Conservation (phyloP, 169 alveolate species). For the Babesia ovata region DNA sequence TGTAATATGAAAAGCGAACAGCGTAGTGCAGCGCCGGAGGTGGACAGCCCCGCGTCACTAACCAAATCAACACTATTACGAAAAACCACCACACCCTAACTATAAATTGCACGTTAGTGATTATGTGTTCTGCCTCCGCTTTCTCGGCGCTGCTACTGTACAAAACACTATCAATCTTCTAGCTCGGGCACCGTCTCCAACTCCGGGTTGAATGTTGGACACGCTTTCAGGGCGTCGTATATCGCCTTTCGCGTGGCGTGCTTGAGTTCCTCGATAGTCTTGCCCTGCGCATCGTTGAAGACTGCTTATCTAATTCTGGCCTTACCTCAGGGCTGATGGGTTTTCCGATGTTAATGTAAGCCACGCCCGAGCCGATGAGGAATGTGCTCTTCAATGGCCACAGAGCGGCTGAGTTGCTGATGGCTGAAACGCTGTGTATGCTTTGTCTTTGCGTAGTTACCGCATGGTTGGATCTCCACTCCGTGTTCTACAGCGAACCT, state of each 20-base stretch:
- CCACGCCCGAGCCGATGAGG: conserved; percentile 20
- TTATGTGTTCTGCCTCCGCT: not conserved
- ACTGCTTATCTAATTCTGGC: not conserved
- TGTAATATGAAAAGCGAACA: too few relatives aligned
- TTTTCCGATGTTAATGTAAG: conserved; percentile 48
- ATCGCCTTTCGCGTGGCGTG: conserved; percentile 36
- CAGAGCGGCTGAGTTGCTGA: conserved; percentile 40
- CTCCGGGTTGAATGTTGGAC: conserved; percentile 56
- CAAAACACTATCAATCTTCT: conserved; percentile 3
- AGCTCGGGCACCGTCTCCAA: conserved; percentile 50
- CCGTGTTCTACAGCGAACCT: conserved; percentile 84
- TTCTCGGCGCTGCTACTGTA: not conserved
- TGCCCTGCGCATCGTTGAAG: conserved; percentile 31
- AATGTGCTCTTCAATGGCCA: conserved; percentile 1
- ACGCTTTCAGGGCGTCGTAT: conserved; percentile 33
- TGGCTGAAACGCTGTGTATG: conserved; percentile 13
- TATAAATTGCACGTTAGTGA: not conserved
- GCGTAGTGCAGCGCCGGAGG: too few relatives aligned
- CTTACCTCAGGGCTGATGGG: conserved; percentile 53
- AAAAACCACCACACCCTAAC: too few relatives aligned
- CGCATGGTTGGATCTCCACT: conserved; percentile 82
- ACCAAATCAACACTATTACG: too few relatives aligned
- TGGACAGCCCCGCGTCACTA: too few relatives aligned
- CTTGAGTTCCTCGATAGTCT: conserved; percentile 54
- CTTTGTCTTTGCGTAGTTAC: conserved; percentile 19